A percentile compares a stretch with the other conserved stretches of the same genome.
These are phyloP conservation scores for Phytophthora europaea DNA, from an alignment of 352 stramenopile species.

Conservation along the genomic window DNA sequence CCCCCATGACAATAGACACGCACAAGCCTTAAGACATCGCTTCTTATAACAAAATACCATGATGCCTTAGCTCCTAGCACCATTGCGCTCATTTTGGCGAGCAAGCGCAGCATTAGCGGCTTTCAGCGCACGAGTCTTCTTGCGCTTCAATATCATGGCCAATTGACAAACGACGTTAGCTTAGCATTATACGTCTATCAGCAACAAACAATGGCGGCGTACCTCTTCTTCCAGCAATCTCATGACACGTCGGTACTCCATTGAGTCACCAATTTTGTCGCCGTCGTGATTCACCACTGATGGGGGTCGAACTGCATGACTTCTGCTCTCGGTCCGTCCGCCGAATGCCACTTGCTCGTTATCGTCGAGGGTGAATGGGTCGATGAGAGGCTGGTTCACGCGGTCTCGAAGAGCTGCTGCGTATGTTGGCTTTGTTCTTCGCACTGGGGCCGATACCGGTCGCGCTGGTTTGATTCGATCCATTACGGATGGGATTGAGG, in stretches of 20 bases:
- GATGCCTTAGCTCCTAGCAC: not conserved
- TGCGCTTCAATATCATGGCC: conserved; percentile 35
- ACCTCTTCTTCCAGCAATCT: conserved; percentile 50
- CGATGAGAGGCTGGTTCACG: conserved; percentile 41
- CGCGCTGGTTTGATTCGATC: conserved; percentile 34
- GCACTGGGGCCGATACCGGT: conserved; percentile 79
- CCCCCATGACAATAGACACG: conserved; percentile 5
- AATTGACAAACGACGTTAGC: not conserved
- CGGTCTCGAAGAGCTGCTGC: conserved; percentile 61
- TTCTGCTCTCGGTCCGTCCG: conserved; percentile 11
- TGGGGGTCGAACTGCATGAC: not conserved
- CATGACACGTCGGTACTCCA: conserved; percentile 29
- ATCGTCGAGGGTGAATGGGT: conserved; percentile 13
- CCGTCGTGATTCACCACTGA: not conserved
- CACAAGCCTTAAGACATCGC: not conserved
- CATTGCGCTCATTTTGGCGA: conserved; percentile 41
- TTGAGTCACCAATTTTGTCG: conserved; percentile 8
- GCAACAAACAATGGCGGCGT: conserved; percentile 1
- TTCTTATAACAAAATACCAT: not conserved
- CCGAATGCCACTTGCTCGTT: conserved; percentile 10
- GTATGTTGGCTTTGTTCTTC: conserved; percentile 65
- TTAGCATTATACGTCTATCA: not conserved
- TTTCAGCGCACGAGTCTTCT: conserved; percentile 56
- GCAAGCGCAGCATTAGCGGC: conserved; percentile 53
- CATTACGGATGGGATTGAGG: conserved; percentile 4